Base-by-base conservation (phyloP, 1,284 basidiomycete species). In the Puccinia novopanici region DNA sequence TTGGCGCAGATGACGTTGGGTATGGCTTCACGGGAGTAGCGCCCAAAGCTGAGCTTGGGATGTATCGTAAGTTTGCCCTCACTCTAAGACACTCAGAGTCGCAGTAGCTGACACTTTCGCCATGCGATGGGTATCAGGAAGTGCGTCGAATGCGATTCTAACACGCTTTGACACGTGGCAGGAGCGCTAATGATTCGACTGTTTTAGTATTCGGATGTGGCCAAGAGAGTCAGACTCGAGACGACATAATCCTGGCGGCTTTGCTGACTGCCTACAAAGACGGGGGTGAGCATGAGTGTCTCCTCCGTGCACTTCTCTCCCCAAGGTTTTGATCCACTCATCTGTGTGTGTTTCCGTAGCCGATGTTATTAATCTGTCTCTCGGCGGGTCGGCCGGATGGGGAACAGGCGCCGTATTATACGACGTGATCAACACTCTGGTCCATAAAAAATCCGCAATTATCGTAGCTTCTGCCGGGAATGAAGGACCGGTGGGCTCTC, bases 381-480 rank as follows among this genome's bases (percentile, higher is more conserved):
- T 81, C 13, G 79, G 79, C 24, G 63, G 72, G 9, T 13, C 71
- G 17, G 79, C 68, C 19, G 79, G 79, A 30, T 81, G 79, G 79
- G 72, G 50, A n/a, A 34, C 57, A 52, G 79, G 79, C 8, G 37
- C 37, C 4, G 30, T 68, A 17, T 54, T 81, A 40, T 68, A 74
- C 45, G 72, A 81, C 40, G 61, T 75, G 19, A 72, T 75, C 24
- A 75, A 75, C 54, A 45, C 59, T 22, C 52, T 74, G 48, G 71
- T 81, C 15, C 22, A 50, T 6, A 81, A 75, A 54, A 74, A 81
- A 50, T 50, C 42, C 13, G 59, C 61, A 13, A 65, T 63, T 10
- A 80, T 80, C 22, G 48, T 80, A 34, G 27, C 71, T 65, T 59
- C 78, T 45, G 78, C 78, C n/a, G 79, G 79, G 24, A 81, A 81